phyloP scores from a whole-genome alignment of 306 rosid genomes.

The Trifolium fragiferum region DNA sequence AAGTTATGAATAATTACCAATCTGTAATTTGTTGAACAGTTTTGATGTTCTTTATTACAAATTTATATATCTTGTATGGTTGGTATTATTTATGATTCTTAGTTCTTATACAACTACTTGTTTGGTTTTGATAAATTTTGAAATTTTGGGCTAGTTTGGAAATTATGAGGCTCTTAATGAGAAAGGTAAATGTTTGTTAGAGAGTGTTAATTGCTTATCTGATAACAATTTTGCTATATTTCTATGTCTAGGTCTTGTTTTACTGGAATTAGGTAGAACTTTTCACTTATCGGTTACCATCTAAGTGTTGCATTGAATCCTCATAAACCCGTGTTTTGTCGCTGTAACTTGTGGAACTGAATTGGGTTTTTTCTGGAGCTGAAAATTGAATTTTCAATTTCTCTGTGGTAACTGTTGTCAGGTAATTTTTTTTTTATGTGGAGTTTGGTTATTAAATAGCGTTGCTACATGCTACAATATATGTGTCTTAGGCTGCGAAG shows the following conservation, averaged over 20 bases:
- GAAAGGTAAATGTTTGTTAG: constrained; percentile 12
- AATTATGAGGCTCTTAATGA: constrained; percentile 22
- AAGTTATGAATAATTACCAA: neutral
- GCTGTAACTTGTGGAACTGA: constrained; percentile 15
- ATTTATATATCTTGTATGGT: constrained; percentile 28
- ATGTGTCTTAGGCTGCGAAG: constrained; percentile 9
- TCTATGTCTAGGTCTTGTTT: neutral
- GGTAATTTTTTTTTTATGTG: constrained; percentile 23
- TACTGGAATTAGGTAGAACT: constrained; percentile 11
- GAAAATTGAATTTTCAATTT: constrained; percentile 26
- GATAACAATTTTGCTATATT: constrained; percentile 11
- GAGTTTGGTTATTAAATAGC: constrained; percentile 8
- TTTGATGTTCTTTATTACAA: constrained; percentile 36
- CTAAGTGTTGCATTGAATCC: neutral
- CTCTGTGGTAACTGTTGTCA: neutral
- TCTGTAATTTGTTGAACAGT: constrained; percentile 22
- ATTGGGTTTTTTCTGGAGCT: constrained; percentile 5
- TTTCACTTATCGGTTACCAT: neutral
- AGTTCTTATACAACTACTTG: constrained; percentile 6
- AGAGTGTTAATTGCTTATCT: constrained; percentile 3
- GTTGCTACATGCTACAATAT: constrained; percentile 5
- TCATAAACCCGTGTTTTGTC: neutral
- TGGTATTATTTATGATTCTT: constrained; percentile 21
- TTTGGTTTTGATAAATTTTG: constrained; percentile 1
- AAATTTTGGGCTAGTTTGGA: constrained; percentile 9